Evolutionary conservation across 1,139 yeast species (phyloP).

Genomic region (Protomyces inouyei): DNA sequence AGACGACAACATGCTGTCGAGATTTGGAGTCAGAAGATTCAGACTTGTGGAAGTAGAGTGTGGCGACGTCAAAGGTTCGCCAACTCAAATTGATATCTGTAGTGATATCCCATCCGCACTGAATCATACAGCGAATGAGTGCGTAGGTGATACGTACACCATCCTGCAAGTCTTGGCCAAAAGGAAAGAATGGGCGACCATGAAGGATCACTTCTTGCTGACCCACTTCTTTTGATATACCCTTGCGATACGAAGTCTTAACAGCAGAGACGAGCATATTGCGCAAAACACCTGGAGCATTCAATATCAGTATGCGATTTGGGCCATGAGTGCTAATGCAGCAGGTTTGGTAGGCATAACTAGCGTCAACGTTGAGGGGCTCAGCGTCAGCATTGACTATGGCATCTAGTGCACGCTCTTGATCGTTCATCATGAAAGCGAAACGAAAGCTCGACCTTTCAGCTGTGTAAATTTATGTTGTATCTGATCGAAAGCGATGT

Average conservation of each 20-base stretch:
- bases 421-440: neutral
- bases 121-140: conserved; percentile 17
- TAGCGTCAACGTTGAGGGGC: conserved; percentile 17
- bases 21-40: neutral
- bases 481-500: too few relatives aligned
- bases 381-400: conserved; percentile 19
- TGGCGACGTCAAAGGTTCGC: conserved; percentile 11
- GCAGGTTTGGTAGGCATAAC: conserved; percentile 15
- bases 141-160: conserved; percentile 15
- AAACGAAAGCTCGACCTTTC: too few relatives aligned
- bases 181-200: conserved; percentile 11
- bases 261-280: conserved; percentile 12
- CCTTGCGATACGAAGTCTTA: conserved; percentile 8
- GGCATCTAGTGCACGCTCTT: conserved; percentile 5
- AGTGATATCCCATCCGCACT: conserved; percentile 14
- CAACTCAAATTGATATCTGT: conserved; percentile 5
- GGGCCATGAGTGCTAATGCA: conserved; percentile 18
- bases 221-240: conserved; percentile 8
- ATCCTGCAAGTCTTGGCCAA: conserved; percentile 9
- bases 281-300: conserved; percentile 14
- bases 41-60: conserved; percentile 12
- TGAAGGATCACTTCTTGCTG: conserved; percentile 10
- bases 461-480: too few relatives aligned
- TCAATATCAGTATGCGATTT: conserved; percentile 10
- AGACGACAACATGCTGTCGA: neutral